Conservation (phyloP, 352 stramenopile genomes). For the Phytopythium montanum region DNA sequence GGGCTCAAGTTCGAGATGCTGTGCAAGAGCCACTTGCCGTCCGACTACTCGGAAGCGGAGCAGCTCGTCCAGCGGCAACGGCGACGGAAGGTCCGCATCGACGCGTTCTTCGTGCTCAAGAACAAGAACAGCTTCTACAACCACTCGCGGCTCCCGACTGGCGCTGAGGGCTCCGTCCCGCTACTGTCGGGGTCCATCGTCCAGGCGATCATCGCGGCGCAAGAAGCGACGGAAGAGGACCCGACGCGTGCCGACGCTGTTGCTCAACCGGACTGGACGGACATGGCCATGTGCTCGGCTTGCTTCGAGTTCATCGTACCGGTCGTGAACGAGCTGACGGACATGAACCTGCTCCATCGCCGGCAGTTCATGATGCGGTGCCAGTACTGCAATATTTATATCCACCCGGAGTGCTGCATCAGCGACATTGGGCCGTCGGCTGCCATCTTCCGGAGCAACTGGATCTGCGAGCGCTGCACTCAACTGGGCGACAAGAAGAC, state of each 20-base stretch:
- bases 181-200: slow-evolving; percentile 48
- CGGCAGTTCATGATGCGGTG: slow-evolving; percentile 85
- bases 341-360: slow-evolving; percentile 57
- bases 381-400: slow-evolving; percentile 80
- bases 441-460: slow-evolving; percentile 70
- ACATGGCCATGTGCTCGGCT: slow-evolving; percentile 64
- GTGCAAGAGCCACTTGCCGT: slow-evolving; percentile 54
- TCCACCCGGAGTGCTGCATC: slow-evolving; percentile 78
- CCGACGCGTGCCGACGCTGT: not conserved
- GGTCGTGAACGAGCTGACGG: slow-evolving; percentile 30
- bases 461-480: slow-evolving; percentile 82
- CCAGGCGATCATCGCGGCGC: slow-evolving; percentile 41
- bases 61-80: slow-evolving; percentile 39
- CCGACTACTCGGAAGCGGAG: slow-evolving; percentile 40
- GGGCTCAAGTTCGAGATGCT: slow-evolving; percentile 69
- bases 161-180: slow-evolving; percentile 23
- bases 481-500: slow-evolving; percentile 29
- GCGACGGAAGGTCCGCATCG: slow-evolving; percentile 63
- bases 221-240: slow-evolving; percentile 16
- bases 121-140: slow-evolving; percentile 43
- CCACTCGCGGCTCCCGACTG: slow-evolving; percentile 4
- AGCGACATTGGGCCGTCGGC: slow-evolving; percentile 59
- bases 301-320: slow-evolving; percentile 76
- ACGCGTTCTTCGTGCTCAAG: slow-evolving; percentile 64
- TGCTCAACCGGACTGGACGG: slow-evolving; percentile 43